These are phyloP conservation scores for Rhododendron griersonianum DNA, from an alignment of 148 eudicot genomes.

Conservation along the genomic window DNA sequence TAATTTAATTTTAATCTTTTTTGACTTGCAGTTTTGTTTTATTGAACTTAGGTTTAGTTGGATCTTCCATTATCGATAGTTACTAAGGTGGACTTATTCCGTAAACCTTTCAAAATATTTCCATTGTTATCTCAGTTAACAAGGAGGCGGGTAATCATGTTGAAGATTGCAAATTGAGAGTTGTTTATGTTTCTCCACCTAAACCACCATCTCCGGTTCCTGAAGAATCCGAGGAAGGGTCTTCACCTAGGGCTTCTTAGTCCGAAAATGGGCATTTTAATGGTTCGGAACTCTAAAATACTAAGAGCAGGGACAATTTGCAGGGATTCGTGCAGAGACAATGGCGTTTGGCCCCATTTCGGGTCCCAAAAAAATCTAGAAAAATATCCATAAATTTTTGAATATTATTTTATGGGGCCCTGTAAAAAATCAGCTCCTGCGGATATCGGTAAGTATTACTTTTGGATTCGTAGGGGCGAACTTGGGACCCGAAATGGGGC, in stretches of 20 bases:
- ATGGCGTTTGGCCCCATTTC: no score
- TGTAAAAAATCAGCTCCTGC: no score
- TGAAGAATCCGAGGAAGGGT: conserved; percentile 82
- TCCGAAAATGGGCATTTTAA: conserved; percentile 56
- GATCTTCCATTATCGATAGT: background rate
- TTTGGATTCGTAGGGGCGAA: no score
- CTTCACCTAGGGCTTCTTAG: conserved; percentile 65
- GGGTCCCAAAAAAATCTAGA: no score
- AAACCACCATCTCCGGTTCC: conserved; percentile 64
- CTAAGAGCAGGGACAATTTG: no score
- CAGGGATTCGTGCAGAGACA: no score
- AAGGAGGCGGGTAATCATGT: conserved; percentile 72
- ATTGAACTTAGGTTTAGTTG: background rate
- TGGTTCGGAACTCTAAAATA: no score
- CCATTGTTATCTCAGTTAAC: conserved; percentile 34
- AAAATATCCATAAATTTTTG: no score
- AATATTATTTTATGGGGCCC: no score
- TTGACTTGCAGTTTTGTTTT: background rate
- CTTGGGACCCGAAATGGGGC: no score
- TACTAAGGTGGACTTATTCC: background rate
- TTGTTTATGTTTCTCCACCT: conserved; percentile 66
- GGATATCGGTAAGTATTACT: no score
- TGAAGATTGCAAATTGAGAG: conserved; percentile 81
- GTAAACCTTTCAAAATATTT: background rate
- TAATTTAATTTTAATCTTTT: background rate